Percentiles rank a stretch among this genome's conserved stretches.
These are phyloP conservation scores for Candolleomyces aberdarensis DNA, from an alignment of 768 basidiomycete species.

Conservation along the genomic window DNA sequence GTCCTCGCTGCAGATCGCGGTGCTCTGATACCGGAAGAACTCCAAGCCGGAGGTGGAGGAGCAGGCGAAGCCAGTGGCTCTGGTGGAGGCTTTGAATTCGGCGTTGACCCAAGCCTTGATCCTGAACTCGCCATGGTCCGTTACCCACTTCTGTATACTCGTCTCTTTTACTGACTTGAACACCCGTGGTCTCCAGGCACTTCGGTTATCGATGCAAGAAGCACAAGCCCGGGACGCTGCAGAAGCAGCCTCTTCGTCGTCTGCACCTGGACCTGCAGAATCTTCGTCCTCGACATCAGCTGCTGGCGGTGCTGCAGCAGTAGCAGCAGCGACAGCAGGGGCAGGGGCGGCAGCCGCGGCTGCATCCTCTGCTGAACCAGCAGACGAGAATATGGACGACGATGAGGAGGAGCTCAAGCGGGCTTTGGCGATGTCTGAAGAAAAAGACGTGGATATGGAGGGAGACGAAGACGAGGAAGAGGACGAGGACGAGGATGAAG, in stretches of 20 bases:
- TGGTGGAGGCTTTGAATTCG: slow-evolving; percentile 71
- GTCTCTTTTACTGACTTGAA: neutral
- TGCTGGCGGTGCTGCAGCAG: slow-evolving; percentile 12
- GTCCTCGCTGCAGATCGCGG: slow-evolving; percentile 76
- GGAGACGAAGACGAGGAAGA: slow-evolving; percentile 63
- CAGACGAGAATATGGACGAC: slow-evolving; percentile 58
- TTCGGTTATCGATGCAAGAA: slow-evolving; percentile 97
- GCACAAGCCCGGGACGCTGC: slow-evolving; percentile 75
- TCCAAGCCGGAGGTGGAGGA: slow-evolving; percentile 42
- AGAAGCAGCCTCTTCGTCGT: slow-evolving; percentile 26
- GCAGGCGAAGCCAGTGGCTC: slow-evolving; percentile 34
- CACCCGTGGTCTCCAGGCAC: slow-evolving; percentile 51
- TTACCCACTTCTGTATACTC: slow-evolving; percentile 2
- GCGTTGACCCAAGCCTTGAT: slow-evolving; percentile 92
- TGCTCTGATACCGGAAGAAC: slow-evolving; percentile 65
- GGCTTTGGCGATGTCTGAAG: slow-evolving; percentile 74
- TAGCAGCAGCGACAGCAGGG: slow-evolving; percentile 15
- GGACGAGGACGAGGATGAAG: slow-evolving; percentile 70
- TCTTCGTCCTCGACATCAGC: slow-evolving; percentile 11
- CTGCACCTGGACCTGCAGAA: slow-evolving; percentile 36
- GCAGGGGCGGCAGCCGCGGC: slow-evolving; percentile 19
- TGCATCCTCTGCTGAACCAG: slow-evolving; percentile 18
- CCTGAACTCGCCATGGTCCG: slow-evolving; percentile 95
- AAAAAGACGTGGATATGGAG: slow-evolving; percentile 49
- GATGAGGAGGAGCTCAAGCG: slow-evolving; percentile 76